Base-by-base conservation (phyloP, 306 rosid species). In the Alnus glutinosa region DNA sequence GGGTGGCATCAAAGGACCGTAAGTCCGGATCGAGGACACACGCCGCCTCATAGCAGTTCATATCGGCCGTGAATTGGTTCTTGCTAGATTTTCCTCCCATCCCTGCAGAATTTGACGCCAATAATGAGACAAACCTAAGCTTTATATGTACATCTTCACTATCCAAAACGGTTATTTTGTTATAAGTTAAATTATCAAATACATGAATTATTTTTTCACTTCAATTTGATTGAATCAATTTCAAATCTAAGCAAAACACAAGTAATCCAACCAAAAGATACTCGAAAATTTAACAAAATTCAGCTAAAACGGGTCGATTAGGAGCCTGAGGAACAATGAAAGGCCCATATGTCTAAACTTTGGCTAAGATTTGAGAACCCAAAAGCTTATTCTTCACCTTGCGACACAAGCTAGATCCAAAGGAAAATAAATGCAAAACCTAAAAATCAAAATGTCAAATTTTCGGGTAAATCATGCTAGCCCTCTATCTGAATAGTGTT, bases 51-150 rank as follows among this genome's bases (percentile, higher is more conserved):
- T 95, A 91, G 15, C 93, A 86, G 80, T 79, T 90, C 64, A 95
- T 84, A 83, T 88, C 91, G 39, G 86, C 78, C 0, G 81, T 76
- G 52, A 84, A 90, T 64, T 70, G 86, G n/a, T 88, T 80, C 82
- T 93, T 95, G 76, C 97, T 89, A 68, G 84, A 77, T 44, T 83
- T 89, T 32, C 91, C 81, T 74, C 96, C 98, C 98, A 95, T 90
- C 90, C 62, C 82, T 51, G 16, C 66, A 71, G 71, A 77, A 7
- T 85, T 77, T 44, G 42, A 34, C 9, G 68, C 68, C 51, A 63
- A 76, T 54, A 46, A 4, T 39, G 4, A 72, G 55, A 75, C 2
- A 34, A 64, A 64, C 3, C 48, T 64, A 64, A 55, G 28, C 57
- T 4, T 52, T 15, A 14, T 62, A 16, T 12, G 3, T 16, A 2